Base-by-base conservation (phyloP, 805 yeast species). In the Torulaspora franciscae region DNA sequence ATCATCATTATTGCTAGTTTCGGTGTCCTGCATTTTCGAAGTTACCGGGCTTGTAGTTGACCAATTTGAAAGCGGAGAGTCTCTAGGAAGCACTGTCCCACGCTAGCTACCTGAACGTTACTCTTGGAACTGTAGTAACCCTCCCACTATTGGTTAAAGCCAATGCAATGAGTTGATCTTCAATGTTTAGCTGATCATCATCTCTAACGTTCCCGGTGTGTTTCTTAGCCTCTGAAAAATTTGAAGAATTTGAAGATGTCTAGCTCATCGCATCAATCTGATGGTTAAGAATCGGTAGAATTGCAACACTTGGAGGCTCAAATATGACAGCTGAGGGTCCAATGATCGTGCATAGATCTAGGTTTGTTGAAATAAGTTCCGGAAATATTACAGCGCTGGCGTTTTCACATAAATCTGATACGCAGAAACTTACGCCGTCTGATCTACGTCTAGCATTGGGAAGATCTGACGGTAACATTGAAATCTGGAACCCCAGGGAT, bases 391-490 rank as follows among this genome's bases (percentile, higher is more conserved):
- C 97, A 0, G 76, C 95, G 0, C 66, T 85, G 41, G 83, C 86
- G 2, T 91, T 89, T 62, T 84, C 91, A 27, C 85, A 80, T 59
- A 61, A 66, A 4, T 76, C 86, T 0, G 66, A 49, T 22, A 48
- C 71, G 3, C 62, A 68, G 15, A 71, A 71, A 37, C 55, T 69
- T 24, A 70, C 80, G 1, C 81, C 79, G 23, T 66, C 64, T 19
- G 81, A 77, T 47, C 69, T 88, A 44, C 61, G 96, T 48, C 67
- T 93, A 30, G 97, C 98, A 0, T 85, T 91, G 5, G 98, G 96
- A 25, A 76, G 97, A 63, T 78, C 87, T 37, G 90, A 93, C 61
- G 99, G 99, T 32, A 90, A 90, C 58, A 85, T 93, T 47, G 99
- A 93, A 66, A 80, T 93, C 27, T 91, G 98, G 96, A 87, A 87